Conservation (phyloP, 768 basidiomycete genomes). For the Steccherinum ochraceum region DNA sequence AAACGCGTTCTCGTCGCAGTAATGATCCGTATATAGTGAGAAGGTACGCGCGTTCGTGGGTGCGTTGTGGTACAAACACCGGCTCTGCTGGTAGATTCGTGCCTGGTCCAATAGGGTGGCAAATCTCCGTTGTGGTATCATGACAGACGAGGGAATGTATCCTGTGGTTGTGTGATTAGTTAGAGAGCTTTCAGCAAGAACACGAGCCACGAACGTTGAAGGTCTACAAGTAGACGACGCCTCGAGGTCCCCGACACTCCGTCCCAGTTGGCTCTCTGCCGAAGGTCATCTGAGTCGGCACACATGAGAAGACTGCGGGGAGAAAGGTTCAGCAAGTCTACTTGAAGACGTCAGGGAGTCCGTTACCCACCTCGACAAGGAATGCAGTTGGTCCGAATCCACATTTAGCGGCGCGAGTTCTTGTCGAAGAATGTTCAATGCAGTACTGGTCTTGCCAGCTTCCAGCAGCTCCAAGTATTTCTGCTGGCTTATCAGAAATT, state of each 20-base stretch:
- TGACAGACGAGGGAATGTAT: slow-evolving; percentile 83
- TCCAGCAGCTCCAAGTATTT: slow-evolving; percentile 95
- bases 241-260: slow-evolving; percentile 81
- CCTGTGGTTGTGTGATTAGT: slow-evolving; percentile 36
- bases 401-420: slow-evolving; percentile 81
- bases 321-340: slow-evolving; percentile 11
- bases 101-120: slow-evolving; percentile 83
- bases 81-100: slow-evolving; percentile 67
- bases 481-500: slow-evolving; percentile 87
- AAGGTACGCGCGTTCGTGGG: slow-evolving; percentile 50
- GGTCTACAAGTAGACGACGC: slow-evolving; percentile 60
- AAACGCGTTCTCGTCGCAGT: slow-evolving; percentile 75
- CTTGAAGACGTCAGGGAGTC: slow-evolving; percentile 3
- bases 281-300: slow-evolving; percentile 74
- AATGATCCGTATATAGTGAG: slow-evolving; percentile 85
- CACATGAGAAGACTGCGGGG: slow-evolving; percentile 83
- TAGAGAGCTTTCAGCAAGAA: background rate
- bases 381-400: slow-evolving; percentile 77
- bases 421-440: slow-evolving; percentile 78
- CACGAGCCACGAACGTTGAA: slow-evolving; percentile 61
- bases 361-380: slow-evolving; percentile 68
- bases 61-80: slow-evolving; percentile 84
- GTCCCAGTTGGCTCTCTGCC: slow-evolving; percentile 81
- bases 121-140: slow-evolving; percentile 90
- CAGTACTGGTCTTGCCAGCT: slow-evolving; percentile 68